Conservation (phyloP, 202 grass and related monocot genomes). For the Bolboschoenoplectus hybrid region DNA sequence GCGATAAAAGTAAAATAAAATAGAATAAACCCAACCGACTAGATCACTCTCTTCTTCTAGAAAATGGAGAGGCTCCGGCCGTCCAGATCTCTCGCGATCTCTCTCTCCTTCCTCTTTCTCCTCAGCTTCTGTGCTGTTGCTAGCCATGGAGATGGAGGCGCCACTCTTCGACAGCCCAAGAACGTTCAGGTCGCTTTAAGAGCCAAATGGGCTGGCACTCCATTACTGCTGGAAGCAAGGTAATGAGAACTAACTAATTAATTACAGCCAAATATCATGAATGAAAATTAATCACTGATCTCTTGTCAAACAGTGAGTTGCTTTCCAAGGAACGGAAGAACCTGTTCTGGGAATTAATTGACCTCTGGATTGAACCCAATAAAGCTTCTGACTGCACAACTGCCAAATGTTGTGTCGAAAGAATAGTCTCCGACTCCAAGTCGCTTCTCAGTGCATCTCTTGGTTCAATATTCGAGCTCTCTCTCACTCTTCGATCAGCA, state of each 20-base stretch:
- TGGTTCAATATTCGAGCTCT: slow-evolving; percentile 83
- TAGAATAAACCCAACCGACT: background rate
- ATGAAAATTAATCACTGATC: too few relatives aligned
- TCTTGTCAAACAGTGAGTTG: slow-evolving; percentile 59
- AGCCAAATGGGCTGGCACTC: slow-evolving; percentile 90
- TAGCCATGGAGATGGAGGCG: slow-evolving; percentile 13
- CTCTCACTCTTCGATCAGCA: slow-evolving; percentile 90
- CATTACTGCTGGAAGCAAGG: slow-evolving; percentile 87
- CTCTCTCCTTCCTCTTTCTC: slow-evolving; percentile 41
- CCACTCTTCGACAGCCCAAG: slow-evolving; percentile 68
- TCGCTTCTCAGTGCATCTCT: slow-evolving; percentile 70
- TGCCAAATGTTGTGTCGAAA: slow-evolving; percentile 79
- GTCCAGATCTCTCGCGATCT: slow-evolving; percentile 39
- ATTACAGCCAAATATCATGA: background rate
- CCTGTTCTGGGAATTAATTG: slow-evolving; percentile 80
- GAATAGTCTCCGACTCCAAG: slow-evolving; percentile 67
- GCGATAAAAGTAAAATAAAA: background rate
- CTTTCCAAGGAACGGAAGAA: slow-evolving; percentile 83
- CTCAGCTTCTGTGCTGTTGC: slow-evolving; percentile 29
- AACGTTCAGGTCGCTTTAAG: slow-evolving; percentile 86
- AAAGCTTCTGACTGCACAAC: slow-evolving; percentile 80
- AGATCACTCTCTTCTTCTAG: slow-evolving; percentile 36
- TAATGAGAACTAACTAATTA: slow-evolving; percentile 2
- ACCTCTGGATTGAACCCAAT: slow-evolving; percentile 73
- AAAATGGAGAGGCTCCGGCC: slow-evolving; percentile 40